phyloP scores from a whole-genome alignment of 139 green algal genomes.

The Prasinococcaceae sp. region DNA sequence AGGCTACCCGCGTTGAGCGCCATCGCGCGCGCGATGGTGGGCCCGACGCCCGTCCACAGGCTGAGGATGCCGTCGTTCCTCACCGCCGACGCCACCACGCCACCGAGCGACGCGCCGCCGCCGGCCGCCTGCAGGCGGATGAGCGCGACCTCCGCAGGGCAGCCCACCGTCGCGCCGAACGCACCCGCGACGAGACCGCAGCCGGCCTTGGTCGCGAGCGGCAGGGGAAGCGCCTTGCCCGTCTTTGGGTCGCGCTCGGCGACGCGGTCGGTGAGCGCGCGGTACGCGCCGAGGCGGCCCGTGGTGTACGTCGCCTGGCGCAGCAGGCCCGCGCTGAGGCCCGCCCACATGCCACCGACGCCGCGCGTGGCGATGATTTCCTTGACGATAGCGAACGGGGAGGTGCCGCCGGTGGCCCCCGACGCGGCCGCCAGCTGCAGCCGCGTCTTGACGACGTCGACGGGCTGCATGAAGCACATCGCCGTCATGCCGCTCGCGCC shows the following conservation, averaged over 20 bases:
- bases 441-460: constrained; percentile 94
- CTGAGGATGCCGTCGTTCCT: constrained; percentile 27
- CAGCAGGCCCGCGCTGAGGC: constrained; percentile 84
- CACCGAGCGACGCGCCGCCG: not conserved
- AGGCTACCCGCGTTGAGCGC: constrained; percentile 99
- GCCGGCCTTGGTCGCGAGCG: constrained; percentile 26
- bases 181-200: constrained; percentile 75
- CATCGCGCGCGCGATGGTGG: constrained; percentile 92
- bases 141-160: constrained; percentile 86
- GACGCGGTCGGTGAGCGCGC: no score
- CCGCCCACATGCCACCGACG: constrained; percentile 17
- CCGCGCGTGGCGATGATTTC: not conserved
- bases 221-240: constrained; percentile 19
- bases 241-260: not conserved
- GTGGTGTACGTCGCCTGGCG: constrained; percentile 96
- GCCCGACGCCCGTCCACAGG: constrained; percentile 58
- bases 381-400: not conserved
- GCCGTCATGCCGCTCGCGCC: constrained; percentile 75
- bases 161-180: constrained; percentile 84
- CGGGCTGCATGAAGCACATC: constrained; percentile 82
- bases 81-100: constrained; percentile 16
- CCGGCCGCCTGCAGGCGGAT: constrained; percentile 70
- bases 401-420: no score
- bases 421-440: not conserved
- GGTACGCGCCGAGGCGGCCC: constrained; percentile 63